These are phyloP conservation scores for Sarocladium kiliense DNA, from an alignment of 2,329 filamentous ascomycete species.

Conservation along the genomic window DNA sequence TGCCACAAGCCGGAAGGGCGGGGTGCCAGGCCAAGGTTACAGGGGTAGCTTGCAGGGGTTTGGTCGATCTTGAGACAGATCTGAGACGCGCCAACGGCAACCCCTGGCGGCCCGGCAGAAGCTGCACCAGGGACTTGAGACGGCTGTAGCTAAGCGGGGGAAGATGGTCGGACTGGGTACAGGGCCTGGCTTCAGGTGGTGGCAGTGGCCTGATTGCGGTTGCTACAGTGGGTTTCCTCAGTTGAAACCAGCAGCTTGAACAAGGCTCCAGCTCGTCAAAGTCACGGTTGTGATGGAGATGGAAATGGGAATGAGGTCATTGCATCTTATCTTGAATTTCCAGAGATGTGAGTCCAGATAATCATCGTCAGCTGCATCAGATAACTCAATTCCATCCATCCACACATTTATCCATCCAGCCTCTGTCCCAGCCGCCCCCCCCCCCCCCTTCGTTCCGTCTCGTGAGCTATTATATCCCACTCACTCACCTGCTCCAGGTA, in stretches of 20 bases:
- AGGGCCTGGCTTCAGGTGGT: neutral
- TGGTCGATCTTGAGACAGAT: constrained; percentile 35
- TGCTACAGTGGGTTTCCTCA: neutral
- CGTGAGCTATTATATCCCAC: neutral
- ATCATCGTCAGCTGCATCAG: neutral
- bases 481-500: neutral
- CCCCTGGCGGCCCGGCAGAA: neutral
- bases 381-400: neutral
- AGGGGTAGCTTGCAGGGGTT: constrained; percentile 14
- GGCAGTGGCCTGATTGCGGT: neutral
- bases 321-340: neutral
- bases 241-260: too few species aligned
- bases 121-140: too few species aligned
- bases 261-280: too few species aligned
- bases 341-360: neutral
- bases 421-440: neutral
- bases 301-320: neutral
- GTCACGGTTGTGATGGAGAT: too few species aligned
- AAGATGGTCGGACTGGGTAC: too few species aligned
- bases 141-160: too few species aligned
- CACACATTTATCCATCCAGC: too few species aligned
- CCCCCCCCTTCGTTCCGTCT: neutral
- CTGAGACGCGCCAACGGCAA: constrained; percentile 31
- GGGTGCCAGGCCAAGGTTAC: constrained; percentile 2
- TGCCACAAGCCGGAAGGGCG: neutral